phyloP scores from a whole-genome alignment of 192 early-diverging fungal genomes.

The Rhizophlyctis rosea region DNA sequence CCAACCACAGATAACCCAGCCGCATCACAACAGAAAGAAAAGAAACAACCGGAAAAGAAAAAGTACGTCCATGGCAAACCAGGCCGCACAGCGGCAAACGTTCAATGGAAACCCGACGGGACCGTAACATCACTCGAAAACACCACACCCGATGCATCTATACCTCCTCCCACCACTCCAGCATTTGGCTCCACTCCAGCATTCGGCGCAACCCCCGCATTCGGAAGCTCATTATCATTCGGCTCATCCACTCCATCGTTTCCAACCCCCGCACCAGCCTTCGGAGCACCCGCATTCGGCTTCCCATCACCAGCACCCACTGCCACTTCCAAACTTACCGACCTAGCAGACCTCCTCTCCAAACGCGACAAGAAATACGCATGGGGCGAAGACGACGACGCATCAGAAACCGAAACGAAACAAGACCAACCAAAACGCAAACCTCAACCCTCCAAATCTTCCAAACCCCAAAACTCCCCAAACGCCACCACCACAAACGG shows the following conservation, averaged over 20 bases:
- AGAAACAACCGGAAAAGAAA: neutral
- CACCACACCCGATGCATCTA: too few relatives aligned
- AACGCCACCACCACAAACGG: neutral
- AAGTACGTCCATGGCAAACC: neutral
- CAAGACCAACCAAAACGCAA: slow-evolving; percentile 4
- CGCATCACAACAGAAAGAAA: neutral
- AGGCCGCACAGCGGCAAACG: neutral
- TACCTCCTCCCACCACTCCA: too few relatives aligned
- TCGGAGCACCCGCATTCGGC: neutral
- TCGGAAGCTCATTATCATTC: slow-evolving; percentile 5
- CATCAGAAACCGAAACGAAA: neutral
- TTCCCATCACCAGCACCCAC: slow-evolving; percentile 8
- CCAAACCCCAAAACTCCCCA: neutral
- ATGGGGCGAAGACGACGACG: slow-evolving; percentile 30
- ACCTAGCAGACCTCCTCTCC: slow-evolving; percentile 20
- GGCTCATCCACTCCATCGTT: neutral
- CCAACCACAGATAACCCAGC: neutral
- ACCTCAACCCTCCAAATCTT: neutral
- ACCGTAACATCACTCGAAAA: too few relatives aligned
- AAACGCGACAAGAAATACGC: slow-evolving; percentile 33
- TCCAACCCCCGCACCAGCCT: neutral
- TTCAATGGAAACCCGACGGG: slow-evolving; percentile 1
- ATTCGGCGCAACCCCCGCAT: slow-evolving; percentile 4
- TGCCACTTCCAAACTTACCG: neutral
- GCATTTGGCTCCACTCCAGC: too few relatives aligned